Percentiles rank a stretch among this genome's conserved stretches.
phyloP scores from a whole-genome alignment of 768 basidiomycete genomes.

The Thelephora ganbajun region DNA sequence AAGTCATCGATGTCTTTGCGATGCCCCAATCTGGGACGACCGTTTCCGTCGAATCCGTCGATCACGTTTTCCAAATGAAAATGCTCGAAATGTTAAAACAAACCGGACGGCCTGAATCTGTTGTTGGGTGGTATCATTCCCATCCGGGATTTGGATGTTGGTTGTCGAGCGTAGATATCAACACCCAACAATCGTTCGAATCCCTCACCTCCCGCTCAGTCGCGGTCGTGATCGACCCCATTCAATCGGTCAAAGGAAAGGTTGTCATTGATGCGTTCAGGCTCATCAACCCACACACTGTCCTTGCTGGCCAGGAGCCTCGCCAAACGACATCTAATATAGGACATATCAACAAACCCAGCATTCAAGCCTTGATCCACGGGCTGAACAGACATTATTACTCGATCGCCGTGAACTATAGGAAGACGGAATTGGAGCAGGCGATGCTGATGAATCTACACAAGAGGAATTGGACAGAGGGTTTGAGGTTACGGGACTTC shows the following conservation, averaged over 20 bases:
- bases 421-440: slow-evolving; percentile 97
- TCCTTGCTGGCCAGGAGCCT: slow-evolving; percentile 87
- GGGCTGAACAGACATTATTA: slow-evolving; percentile 98
- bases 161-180: slow-evolving; percentile 97
- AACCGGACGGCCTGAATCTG: slow-evolving; percentile 94
- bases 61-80: slow-evolving; percentile 96
- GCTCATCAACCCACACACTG: slow-evolving; percentile 82
- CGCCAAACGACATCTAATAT: slow-evolving; percentile 97
- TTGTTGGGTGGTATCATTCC: slow-evolving; percentile 99
- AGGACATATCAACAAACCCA: slow-evolving; percentile 98
- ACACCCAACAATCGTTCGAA: slow-evolving; percentile 99
- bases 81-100: slow-evolving; percentile 99
- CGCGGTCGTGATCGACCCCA: slow-evolving; percentile 95
- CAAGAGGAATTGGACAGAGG: slow-evolving; percentile 98
- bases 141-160: slow-evolving; percentile 99
- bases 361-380: slow-evolving; percentile 95
- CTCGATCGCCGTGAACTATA: slow-evolving; percentile 93
- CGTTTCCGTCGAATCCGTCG: slow-evolving; percentile 94
- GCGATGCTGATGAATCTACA: slow-evolving; percentile 98
- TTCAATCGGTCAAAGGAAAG: slow-evolving; percentile 97
- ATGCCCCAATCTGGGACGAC: slow-evolving; percentile 99
- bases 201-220: slow-evolving; percentile 86
- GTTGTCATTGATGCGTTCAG: slow-evolving; percentile 99
- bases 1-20: slow-evolving; percentile 94
- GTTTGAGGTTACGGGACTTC: slow-evolving; percentile 85